Conservation (phyloP, 257 asterid genomes). For the Gentiana macrophylla region DNA sequence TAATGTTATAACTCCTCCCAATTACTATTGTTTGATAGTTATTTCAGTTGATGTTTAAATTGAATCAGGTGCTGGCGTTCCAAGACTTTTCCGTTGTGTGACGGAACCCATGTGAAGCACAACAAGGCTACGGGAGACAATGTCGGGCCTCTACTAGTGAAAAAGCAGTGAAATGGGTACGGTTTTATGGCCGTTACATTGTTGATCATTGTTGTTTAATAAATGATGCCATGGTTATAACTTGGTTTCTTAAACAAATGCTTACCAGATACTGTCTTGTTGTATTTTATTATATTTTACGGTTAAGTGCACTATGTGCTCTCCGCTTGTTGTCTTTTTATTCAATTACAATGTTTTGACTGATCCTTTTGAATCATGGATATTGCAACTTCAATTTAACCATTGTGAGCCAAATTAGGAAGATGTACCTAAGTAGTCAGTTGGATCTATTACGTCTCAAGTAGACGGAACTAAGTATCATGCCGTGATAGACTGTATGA, state of each 20-base stretch:
- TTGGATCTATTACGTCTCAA: too few relatives aligned
- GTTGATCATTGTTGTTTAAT: background rate
- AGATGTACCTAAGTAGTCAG: too few relatives aligned
- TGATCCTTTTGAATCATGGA: too few relatives aligned
- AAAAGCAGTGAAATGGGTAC: constrained; percentile 34
- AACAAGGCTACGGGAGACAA: constrained; percentile 89
- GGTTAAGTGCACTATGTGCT: too few relatives aligned
- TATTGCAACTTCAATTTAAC: too few relatives aligned
- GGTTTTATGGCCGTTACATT: background rate
- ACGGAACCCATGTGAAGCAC: constrained; percentile 84
- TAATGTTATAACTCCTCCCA: too few relatives aligned
- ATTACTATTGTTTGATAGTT: too few relatives aligned
- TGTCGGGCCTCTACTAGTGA: constrained; percentile 87
- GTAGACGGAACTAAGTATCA: too few relatives aligned
- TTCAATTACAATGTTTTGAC: too few relatives aligned
- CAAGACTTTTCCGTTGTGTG: constrained; percentile 83
- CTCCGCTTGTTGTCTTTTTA: too few relatives aligned
- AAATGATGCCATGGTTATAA: background rate
- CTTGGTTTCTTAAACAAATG: background rate
- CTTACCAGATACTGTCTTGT: background rate
- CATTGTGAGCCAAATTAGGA: too few relatives aligned
- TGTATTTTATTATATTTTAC: background rate
- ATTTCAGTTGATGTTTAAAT: background rate
- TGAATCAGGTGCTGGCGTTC: constrained; percentile 92
- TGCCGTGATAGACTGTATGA: too few relatives aligned